Percentiles rank a stretch among this genome's conserved stretches.
phyloP scores from a whole-genome alignment of 495 filamentous ascomycete species.

The Trichocladium antarcticum region DNA sequence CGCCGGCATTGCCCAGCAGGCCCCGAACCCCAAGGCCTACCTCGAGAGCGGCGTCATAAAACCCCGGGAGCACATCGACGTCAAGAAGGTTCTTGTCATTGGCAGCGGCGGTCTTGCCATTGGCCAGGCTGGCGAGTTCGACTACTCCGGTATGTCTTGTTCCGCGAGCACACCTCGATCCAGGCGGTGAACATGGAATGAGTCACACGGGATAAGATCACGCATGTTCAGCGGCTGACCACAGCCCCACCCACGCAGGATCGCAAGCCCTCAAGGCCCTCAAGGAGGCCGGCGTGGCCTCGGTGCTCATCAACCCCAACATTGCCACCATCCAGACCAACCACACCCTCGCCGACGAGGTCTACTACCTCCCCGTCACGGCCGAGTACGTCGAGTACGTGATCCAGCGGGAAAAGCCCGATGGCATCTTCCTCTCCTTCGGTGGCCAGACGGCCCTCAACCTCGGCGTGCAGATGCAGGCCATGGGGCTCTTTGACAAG shows the following conservation, averaged over 20 bases:
- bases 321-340: slow-evolving; percentile 98
- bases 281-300: slow-evolving; percentile 92
- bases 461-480: slow-evolving; percentile 92
- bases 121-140: slow-evolving; percentile 97
- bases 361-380: slow-evolving; percentile 96
- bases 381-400: slow-evolving; percentile 94
- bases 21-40: slow-evolving; percentile 80
- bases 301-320: slow-evolving; percentile 95
- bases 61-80: slow-evolving; percentile 65
- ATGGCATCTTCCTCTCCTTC: slow-evolving; percentile 95
- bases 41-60: slow-evolving; percentile 75
- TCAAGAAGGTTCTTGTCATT: slow-evolving; percentile 97
- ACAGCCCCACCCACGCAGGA: slow-evolving; percentile 41
- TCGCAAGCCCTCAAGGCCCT: slow-evolving; percentile 95
- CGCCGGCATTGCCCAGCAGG: slow-evolving; percentile 40
- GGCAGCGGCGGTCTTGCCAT: slow-evolving; percentile 94
- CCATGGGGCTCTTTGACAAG: slow-evolving; percentile 87
- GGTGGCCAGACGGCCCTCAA: slow-evolving; percentile 96
- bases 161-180: not conserved
- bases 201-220: slow-evolving; percentile 18
- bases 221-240: slow-evolving; percentile 14
- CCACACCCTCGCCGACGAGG: slow-evolving; percentile 89
- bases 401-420: slow-evolving; percentile 86
- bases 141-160: slow-evolving; percentile 73
- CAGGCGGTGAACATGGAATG: slow-evolving; percentile 24